Conservation (phyloP, 2,329 filamentous ascomycete species). For the Ophiostoma perfectum region DNA sequence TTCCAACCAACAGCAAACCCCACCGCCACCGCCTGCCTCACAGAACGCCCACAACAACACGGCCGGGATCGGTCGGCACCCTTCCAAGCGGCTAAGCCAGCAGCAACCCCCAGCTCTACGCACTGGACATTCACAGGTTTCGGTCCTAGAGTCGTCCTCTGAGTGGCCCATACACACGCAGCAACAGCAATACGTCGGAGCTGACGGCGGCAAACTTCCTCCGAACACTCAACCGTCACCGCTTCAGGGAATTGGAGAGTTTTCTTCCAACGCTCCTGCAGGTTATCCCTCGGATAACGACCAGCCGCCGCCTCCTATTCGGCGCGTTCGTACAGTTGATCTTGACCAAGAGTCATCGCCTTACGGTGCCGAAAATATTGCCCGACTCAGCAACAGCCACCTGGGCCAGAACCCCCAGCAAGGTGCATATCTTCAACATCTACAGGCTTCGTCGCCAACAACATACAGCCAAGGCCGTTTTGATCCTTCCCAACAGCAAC, state of each 20-base stretch:
- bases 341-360: constrained; percentile 37
- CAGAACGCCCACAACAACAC: constrained; percentile 45
- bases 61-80: constrained; percentile 46
- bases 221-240: constrained; percentile 39
- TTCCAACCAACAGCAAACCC: constrained; percentile 13
- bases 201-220: background rate
- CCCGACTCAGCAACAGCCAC: constrained; percentile 37
- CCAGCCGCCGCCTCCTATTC: constrained; percentile 39
- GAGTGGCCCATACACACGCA: constrained; percentile 33
- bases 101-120: constrained; percentile 39
- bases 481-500: constrained; percentile 35
- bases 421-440: constrained; percentile 31
- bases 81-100: constrained; percentile 54
- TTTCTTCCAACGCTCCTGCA: constrained; percentile 27
- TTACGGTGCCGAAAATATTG: constrained; percentile 42
- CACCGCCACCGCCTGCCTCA: constrained; percentile 23
- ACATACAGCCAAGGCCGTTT: constrained; percentile 35
- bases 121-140: constrained; percentile 39
- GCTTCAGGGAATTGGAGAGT: constrained; percentile 41
- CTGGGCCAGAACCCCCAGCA: constrained; percentile 12
- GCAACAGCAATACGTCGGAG: constrained; percentile 3
- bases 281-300: constrained; percentile 35
- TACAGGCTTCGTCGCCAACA: constrained; percentile 36
- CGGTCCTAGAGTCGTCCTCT: constrained; percentile 33
- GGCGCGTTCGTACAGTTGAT: constrained; percentile 40